phyloP scores from a whole-genome alignment of 2,329 filamentous ascomycete species.

The Fusarium foetens region DNA sequence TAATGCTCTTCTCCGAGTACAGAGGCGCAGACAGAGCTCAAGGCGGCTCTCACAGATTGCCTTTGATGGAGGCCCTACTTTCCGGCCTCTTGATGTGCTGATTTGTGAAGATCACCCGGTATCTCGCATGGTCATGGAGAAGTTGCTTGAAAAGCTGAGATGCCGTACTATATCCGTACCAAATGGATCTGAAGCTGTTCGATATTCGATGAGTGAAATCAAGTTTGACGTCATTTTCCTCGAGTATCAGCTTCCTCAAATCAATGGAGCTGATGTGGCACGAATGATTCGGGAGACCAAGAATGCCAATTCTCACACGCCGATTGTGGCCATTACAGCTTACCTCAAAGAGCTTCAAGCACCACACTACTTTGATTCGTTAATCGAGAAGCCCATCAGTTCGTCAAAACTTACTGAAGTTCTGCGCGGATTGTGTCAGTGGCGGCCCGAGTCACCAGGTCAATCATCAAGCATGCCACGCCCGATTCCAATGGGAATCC shows the following conservation, averaged over 20 bases:
- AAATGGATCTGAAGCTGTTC: constrained; percentile 90
- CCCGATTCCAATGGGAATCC: constrained; percentile 70
- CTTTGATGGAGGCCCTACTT: constrained; percentile 83
- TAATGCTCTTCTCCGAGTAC: constrained; percentile 89
- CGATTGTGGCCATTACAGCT: constrained; percentile 95
- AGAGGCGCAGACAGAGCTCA: constrained; percentile 95
- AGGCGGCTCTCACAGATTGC: constrained; percentile 91
- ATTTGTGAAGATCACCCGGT: constrained; percentile 99
- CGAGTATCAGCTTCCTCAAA: constrained; percentile 93
- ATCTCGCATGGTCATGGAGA: constrained; percentile 98
- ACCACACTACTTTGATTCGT: constrained; percentile 92
- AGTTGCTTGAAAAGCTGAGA: constrained; percentile 91
- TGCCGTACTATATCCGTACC: constrained; percentile 93
- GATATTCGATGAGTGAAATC: constrained; percentile 95
- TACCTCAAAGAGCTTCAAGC: constrained; percentile 98
- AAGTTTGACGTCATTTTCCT: constrained; percentile 99
- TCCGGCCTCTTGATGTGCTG: constrained; percentile 90
- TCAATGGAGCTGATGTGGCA: constrained; percentile 94
- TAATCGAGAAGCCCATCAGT: constrained; percentile 97
- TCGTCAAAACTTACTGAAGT: constrained; percentile 91
- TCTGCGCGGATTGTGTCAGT: constrained; percentile 87
- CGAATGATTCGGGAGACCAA: constrained; percentile 98
- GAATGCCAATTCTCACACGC: constrained; percentile 92
- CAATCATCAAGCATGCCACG: constrained; percentile 62
- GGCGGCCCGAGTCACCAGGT: constrained; percentile 78